Evolutionary conservation across 805 yeast genomes (phyloP), one percentile per base, ranked within the genome.

Genomic region (Metschnikowia koreensis): DNA sequence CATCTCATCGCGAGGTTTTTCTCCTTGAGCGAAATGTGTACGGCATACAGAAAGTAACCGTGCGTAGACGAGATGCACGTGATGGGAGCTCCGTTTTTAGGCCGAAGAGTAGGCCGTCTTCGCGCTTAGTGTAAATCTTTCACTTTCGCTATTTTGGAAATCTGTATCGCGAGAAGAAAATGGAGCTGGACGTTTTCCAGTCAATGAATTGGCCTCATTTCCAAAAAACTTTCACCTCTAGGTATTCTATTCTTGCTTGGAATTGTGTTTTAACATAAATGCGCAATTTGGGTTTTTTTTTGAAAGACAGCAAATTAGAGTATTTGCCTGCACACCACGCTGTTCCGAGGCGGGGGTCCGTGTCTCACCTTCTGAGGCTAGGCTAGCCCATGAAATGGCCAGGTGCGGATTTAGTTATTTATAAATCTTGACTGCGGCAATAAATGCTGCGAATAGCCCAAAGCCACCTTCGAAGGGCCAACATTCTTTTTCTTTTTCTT

Each of bases 41-140:
- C 38, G 29, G 43, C 48, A 46, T 39, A 38, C 38, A 27, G 43
- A 10, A 17, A 26, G n/a, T 12, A 22, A 15, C 27, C 29, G 43
- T 46, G 43, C 48, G 43, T 38, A 39, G 38, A 13, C 48, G 48
- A 46, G 43, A 31, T 39, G 48, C 48, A 31, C 44, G 8, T 38
- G 34, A 38, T 15, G 22, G 13, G 13, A 12, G 6, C 10, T 10
- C 3, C 6, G 6, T 3, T 31, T 12, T 22, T 31, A 12, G 34
- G 34, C 13, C 34, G 13, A 10, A 10, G 34, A 31, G 34, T 12
- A 10, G 34, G 34, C 34, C 34, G 34, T 31, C 13, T 12, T 31
- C 34, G 34, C 13, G 34, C 10, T 31, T 12, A 6, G 34, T 31
- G 34, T 3, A 31, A 31, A 31, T 31, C 34, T 31, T 31, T 31